Base-by-base conservation (phyloP, 2,329 filamentous ascomycete genomes). In the Aspergillus glaucus region DNA sequence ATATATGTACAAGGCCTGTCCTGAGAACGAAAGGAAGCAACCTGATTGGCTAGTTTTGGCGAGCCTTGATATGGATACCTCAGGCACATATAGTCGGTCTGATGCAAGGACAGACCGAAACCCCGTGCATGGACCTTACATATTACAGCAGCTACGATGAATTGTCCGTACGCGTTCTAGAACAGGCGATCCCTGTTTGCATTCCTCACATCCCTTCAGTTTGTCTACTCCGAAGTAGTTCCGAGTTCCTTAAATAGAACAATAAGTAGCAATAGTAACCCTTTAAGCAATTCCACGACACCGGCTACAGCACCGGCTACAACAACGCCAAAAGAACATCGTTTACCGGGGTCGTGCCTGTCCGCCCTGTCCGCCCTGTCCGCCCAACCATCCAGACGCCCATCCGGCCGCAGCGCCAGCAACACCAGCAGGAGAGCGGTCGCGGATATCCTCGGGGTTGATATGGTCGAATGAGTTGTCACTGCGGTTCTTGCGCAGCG, bases 401-500 rank as follows among this genome's bases (percentile, higher is more conserved):
- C 62, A 65, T 47, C 57, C 57, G 7, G 44, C 46, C n/a, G 54
- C 50, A 21, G 40, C 59, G 8, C 37, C 37, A 15, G 37, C 37
- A 24, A 37, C 60, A 3, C 37, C 37, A n/a, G 37, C 37, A 4
- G 37, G 37, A 10, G 37, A 40, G 15, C 37, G 37, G 5, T 40
- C 37, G 59, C 74, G 60, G 5, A 66, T 52, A 48, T 83, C 85
- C 62, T 91, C 86, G 30, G 84, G 82, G 53, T 93, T 87, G 57
- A 94, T 88, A 65, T 88, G 87, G 62, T 95, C 90, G 62, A 96
- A 96, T 59, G 95, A 92, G 17, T 80, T 81, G 64, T 95, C 90
- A 66, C 88, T 94, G 55, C 84, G 83, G 62, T 87, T 92, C 72
- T 92, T 92, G 59, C 81, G 85, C 60, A 95, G 52, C 22, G 70